Conservation (phyloP, 2,329 filamentous ascomycete species). For the Monilinia laxa region DNA sequence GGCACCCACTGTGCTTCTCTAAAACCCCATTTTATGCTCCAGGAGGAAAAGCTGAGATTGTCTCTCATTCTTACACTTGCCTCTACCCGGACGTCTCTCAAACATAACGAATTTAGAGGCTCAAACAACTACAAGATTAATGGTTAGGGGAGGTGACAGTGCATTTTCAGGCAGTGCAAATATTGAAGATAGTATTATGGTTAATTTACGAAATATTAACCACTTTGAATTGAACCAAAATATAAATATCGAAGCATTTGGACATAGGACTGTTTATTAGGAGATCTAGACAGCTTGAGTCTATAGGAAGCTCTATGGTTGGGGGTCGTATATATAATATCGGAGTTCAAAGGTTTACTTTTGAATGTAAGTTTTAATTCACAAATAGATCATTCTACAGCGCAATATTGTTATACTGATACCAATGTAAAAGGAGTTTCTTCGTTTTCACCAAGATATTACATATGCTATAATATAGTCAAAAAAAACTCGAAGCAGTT, state of each 20-base stretch:
- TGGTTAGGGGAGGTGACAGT: constrained; percentile 33
- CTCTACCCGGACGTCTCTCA: constrained; percentile 29
- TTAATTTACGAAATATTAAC: constrained; percentile 46
- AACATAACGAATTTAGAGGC: constrained; percentile 22
- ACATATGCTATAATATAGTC: not conserved
- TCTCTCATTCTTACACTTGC: constrained; percentile 31
- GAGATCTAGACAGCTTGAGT: constrained; percentile 17
- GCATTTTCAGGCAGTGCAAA: constrained; percentile 49
- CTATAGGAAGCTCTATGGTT: constrained; percentile 11
- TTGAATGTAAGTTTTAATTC: not conserved
- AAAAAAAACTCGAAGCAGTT: constrained; percentile 33
- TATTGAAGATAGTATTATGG: constrained; percentile 49
- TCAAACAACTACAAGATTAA: constrained; percentile 25
- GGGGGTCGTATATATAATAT: constrained; percentile 28
- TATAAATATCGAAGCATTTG: constrained; percentile 39
- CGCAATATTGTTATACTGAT: constrained; percentile 28
- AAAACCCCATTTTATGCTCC: constrained; percentile 13
- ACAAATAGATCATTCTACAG: constrained; percentile 18
- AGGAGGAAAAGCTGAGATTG: constrained; percentile 29
- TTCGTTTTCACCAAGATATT: not conserved
- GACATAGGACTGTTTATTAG: constrained; percentile 40
- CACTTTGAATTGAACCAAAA: constrained; percentile 35
- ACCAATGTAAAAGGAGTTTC: constrained; percentile 22
- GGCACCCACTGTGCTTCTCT: not conserved
- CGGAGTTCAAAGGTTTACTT: constrained; percentile 25